Evolutionary conservation across 108 stramenopile genomes (phyloP).

Genomic region (Nitzschia palea): DNA sequence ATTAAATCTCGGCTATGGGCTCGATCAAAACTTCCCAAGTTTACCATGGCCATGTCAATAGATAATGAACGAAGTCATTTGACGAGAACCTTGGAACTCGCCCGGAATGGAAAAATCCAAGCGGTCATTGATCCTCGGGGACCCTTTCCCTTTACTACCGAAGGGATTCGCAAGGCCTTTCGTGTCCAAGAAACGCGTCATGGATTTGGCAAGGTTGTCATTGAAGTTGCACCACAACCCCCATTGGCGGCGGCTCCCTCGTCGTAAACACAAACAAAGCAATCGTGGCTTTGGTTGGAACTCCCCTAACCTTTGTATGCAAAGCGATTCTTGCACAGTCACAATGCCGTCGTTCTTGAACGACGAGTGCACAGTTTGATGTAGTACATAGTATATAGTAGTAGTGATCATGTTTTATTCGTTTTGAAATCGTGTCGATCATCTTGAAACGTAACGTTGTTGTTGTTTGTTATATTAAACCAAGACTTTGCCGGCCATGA

Average conservation of each 20-base stretch:
- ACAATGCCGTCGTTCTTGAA: too few species aligned
- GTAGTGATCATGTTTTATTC: neutral
- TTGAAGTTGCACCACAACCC: constrained; percentile 23
- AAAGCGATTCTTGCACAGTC: too few species aligned
- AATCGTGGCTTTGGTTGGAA: too few species aligned
- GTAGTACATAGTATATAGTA: too few species aligned
- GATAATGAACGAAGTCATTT: constrained; percentile 36
- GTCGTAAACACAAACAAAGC: too few species aligned
- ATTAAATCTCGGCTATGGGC: constrained; percentile 42
- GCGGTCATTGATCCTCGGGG: constrained; percentile 65
- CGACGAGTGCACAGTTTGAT: too few species aligned
- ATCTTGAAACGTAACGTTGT: too few species aligned
- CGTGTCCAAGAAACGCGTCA: constrained; percentile 47
- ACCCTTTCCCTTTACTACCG: constrained; percentile 64
- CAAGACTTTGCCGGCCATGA: constrained; percentile 41
- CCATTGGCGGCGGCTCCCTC: too few species aligned
- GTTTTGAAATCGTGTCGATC: too few species aligned
- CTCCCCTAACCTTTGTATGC: too few species aligned
- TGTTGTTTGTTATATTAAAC: too few species aligned
- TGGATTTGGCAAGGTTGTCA: constrained; percentile 68
- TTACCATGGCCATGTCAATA: constrained; percentile 49
- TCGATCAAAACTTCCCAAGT: constrained; percentile 43
- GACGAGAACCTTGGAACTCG: constrained; percentile 59
- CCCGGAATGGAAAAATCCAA: constrained; percentile 47
- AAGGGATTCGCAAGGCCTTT: constrained; percentile 69